Evolutionary conservation across 768 basidiomycete genomes (phyloP).

Genomic region (Phaeotremella skinneri): DNA sequence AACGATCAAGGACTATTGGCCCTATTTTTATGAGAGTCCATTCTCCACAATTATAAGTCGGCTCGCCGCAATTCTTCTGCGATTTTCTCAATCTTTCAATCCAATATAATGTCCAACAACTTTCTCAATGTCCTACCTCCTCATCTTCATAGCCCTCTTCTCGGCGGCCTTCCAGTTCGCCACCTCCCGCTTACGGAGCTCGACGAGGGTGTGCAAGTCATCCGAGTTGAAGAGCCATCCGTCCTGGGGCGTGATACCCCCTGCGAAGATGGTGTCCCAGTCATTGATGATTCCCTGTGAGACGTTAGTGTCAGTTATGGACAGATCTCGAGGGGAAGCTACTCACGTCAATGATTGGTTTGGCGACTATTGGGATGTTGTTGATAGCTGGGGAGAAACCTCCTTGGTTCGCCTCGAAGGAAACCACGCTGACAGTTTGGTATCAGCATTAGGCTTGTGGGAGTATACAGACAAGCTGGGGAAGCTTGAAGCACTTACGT

Average conservation of each 20-base stretch:
- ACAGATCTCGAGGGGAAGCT: neutral
- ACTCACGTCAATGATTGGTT: conserved; percentile 50
- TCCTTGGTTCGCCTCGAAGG: conserved; percentile 47
- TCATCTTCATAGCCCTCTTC: neutral
- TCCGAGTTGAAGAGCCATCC: conserved; percentile 30
- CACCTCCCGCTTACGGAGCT: neutral
- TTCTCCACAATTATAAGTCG: too few relatives aligned
- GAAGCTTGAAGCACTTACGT: conserved; percentile 51
- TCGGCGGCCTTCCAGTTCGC: neutral
- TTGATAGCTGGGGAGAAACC: conserved; percentile 51
- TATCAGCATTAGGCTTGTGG: conserved; percentile 1
- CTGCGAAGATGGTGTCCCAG: conserved; percentile 50
- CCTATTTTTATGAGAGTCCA: too few relatives aligned
- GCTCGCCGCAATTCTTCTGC: too few relatives aligned
- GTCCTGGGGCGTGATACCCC: conserved; percentile 49
- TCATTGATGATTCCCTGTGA: conserved; percentile 46
- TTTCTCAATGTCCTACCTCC: neutral
- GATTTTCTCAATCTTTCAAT: too few relatives aligned
- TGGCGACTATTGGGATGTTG: conserved; percentile 54
- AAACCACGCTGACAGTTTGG: conserved; percentile 33
- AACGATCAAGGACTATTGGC: too few relatives aligned
- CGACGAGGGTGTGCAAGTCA: conserved; percentile 24
- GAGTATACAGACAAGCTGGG: conserved; percentile 25
- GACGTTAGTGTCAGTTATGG: neutral
- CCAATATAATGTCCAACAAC: too few relatives aligned